Base-by-base conservation (phyloP, 768 basidiomycete species). In the Pholiota conissans region DNA sequence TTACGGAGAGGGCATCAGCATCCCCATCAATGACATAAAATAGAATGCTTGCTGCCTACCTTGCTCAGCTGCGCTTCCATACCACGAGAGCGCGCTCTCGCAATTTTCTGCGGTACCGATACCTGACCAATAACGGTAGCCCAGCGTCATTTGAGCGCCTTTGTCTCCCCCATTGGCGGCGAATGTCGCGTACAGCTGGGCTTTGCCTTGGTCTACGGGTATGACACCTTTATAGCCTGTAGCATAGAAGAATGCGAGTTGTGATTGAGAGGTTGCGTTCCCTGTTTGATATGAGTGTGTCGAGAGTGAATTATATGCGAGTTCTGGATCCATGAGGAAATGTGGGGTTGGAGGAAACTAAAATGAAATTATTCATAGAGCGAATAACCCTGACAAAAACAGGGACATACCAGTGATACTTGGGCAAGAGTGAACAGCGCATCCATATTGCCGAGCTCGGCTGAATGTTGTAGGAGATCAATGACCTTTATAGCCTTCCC, bases 61-160 rank as follows among this genome's bases (percentile, higher is more conserved):
- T 74, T 92, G 84, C 61, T 95, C 91, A 14, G 95, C 91, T 0
- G 95, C 93, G 39, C 77, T 79, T 67, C 94, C 90, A 69, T 98
- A 99, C 90, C 93, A 98, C 26, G 84, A 82, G 53, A 93, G 74
- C 13, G 97, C 92, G 10, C 83, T 77, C 65, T 86, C 79, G 71
- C 97, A 98, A 63, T 87, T 86, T 69, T 98, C 94, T 52, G 85
- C 75, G 0, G 93, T 89, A 10, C 95, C 92, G 56, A 99, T 97
- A 1, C 97, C 97, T 35, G 91, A 88, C 95, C 95, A 98, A 67
- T 95, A 88, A 26, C 95, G 84, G 71, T 96, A 98, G 0, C 88
- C 97, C 29, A 98, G 78, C 1, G 93, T 86, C 92, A 96, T 95
- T 69, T 95, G 88, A 0, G 96, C 91, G 5, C 90, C 89, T 63